Conservation (phyloP, 2,329 filamentous ascomycete species). For the Colletotrichum paranaense region DNA sequence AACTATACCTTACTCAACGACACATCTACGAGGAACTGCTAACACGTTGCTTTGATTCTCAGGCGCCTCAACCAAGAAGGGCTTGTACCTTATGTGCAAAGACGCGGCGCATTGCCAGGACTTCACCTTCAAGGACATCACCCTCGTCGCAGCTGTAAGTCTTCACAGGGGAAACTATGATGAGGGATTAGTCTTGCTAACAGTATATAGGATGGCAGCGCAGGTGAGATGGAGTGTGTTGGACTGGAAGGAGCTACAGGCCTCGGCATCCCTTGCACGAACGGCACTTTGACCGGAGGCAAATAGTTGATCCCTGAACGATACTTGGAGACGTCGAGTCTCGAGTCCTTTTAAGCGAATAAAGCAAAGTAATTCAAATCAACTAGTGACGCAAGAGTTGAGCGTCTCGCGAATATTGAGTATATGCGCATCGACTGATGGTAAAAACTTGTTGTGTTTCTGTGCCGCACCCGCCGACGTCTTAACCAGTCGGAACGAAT, state of each 20-base stretch:
- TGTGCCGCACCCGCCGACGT: too few relatives aligned
- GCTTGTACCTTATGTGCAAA: constrained; percentile 22
- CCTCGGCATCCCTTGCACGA: constrained; percentile 25
- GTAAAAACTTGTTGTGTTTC: too few relatives aligned
- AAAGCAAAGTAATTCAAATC: too few relatives aligned
- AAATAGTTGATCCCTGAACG: background rate
- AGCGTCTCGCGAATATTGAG: too few relatives aligned
- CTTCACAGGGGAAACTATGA: too few relatives aligned
- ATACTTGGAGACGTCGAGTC: too few relatives aligned
- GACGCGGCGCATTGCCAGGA: constrained; percentile 23
- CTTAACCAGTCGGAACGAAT: too few relatives aligned
- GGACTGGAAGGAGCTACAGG: constrained; percentile 6
- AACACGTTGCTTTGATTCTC: background rate
- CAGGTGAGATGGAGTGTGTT: constrained; percentile 18
- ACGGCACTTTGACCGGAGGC: background rate
- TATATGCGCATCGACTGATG: too few relatives aligned
- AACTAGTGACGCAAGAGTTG: too few relatives aligned
- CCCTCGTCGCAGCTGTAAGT: constrained; percentile 9
- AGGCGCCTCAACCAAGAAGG: constrained; percentile 17
- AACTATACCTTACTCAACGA: background rate
- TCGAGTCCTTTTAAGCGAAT: too few relatives aligned
- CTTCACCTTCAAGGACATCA: constrained; percentile 20
- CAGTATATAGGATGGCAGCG: background rate
- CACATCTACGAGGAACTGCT: background rate
- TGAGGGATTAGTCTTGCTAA: background rate